phyloP scores from a whole-genome alignment of 306 rosid species.

The Rubus idaeus region DNA sequence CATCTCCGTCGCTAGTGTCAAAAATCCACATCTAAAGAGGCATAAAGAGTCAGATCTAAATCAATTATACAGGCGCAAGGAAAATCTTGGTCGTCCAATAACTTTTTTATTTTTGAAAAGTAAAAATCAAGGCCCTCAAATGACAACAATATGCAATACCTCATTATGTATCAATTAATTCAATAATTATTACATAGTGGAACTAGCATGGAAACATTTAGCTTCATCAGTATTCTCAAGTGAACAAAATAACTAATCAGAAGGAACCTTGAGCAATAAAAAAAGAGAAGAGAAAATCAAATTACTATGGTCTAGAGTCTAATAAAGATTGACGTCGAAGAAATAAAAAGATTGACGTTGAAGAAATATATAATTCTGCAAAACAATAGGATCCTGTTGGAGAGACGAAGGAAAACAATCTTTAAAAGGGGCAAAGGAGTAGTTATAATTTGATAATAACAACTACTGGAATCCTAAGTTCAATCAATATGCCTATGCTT shows the following conservation, averaged over 20 bases:
- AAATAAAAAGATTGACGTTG: background rate
- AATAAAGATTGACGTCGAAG: background rate
- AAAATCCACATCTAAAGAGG: conserved; percentile 86
- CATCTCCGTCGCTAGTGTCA: conserved; percentile 89
- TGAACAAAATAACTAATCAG: background rate
- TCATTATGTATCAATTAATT: background rate
- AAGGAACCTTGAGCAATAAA: background rate
- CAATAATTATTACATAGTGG: background rate
- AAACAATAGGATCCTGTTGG: background rate
- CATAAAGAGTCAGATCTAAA: background rate
- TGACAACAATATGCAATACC: too few relatives aligned
- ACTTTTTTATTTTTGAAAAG: background rate
- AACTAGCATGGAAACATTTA: background rate
- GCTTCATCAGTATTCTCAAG: background rate
- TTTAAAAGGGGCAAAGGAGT: background rate
- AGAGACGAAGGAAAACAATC: background rate
- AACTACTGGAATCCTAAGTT: background rate
- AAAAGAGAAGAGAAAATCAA: background rate
- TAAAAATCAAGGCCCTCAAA: background rate
- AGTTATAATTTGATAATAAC: background rate
- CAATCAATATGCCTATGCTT: background rate
- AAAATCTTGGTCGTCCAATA: background rate
- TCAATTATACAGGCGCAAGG: background rate
- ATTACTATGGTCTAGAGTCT: background rate
- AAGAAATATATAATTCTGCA: background rate